Evolutionary conservation across 2,329 filamentous ascomycete genomes (phyloP).

Genomic region (Cercospora sojina): DNA sequence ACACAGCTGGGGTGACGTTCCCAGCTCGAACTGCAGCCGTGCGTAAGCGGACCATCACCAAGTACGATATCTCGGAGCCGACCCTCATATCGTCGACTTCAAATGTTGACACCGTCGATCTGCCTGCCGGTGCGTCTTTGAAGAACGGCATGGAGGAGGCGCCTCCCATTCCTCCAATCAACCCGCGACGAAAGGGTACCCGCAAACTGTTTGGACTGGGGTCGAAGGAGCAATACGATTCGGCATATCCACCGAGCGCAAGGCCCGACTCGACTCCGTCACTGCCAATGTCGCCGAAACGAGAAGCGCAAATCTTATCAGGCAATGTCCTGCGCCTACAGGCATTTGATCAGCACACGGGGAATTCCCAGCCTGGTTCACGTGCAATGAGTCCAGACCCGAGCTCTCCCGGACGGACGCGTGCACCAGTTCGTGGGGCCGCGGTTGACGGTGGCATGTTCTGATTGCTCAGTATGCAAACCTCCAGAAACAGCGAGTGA

Average conservation of each 20-base stretch:
- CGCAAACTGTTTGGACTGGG: slow-evolving; percentile 35
- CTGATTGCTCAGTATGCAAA: slow-evolving; percentile 16
- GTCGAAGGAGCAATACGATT: slow-evolving; percentile 14
- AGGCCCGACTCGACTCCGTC: slow-evolving; percentile 20
- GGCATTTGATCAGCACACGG: slow-evolving; percentile 13
- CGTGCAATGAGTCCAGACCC: slow-evolving; percentile 13
- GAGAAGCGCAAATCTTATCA: slow-evolving; percentile 21
- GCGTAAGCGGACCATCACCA: slow-evolving; percentile 61
- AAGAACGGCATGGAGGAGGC: slow-evolving; percentile 51
- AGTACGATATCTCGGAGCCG: slow-evolving; percentile 63
- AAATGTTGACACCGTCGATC: slow-evolving; percentile 57
- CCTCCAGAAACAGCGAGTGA: slow-evolving; percentile 1
- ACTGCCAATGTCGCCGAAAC: slow-evolving; percentile 9
- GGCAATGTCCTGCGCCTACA: slow-evolving; percentile 25
- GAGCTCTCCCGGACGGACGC: slow-evolving; percentile 14
- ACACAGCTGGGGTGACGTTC: slow-evolving; percentile 34
- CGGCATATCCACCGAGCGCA: slow-evolving; percentile 6
- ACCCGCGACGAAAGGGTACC: slow-evolving; percentile 56
- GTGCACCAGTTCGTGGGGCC: slow-evolving; percentile 9
- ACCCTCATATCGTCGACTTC: slow-evolving; percentile 56
- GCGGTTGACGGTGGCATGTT: slow-evolving; percentile 27
- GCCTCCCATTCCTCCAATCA: slow-evolving; percentile 60
- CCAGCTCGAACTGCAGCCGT: slow-evolving; percentile 34
- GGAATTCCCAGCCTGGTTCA: slow-evolving; percentile 8
- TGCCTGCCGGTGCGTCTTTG: slow-evolving; percentile 56